These are phyloP conservation scores for Diplodia sapinea DNA, from an alignment of 2,329 filamentous ascomycete species.

Conservation along the genomic window DNA sequence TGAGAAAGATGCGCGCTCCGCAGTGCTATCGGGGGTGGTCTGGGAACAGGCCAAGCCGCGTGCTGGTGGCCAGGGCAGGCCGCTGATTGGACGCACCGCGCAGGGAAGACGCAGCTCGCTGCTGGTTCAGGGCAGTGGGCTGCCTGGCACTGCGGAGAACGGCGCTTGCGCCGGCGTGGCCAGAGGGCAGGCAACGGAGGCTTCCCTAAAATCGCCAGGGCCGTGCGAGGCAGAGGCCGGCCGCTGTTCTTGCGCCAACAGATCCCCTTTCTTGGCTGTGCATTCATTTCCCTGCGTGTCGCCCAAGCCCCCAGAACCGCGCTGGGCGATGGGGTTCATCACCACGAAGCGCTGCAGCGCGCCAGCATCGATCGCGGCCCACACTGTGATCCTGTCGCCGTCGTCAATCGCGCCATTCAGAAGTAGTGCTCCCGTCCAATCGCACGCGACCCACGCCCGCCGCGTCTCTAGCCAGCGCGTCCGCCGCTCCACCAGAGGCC, in stretches of 20 bases:
- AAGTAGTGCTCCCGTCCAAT: conserved; percentile 20
- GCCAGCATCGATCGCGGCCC: conserved; percentile 20
- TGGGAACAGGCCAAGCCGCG: conserved; percentile 20
- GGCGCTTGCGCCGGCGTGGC: conserved; percentile 20
- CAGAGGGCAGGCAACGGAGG: conserved; percentile 17
- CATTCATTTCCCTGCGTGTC: conserved; percentile 19
- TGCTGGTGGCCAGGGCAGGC: conserved; percentile 21
- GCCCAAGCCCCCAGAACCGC: neutral
- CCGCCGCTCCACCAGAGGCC: neutral
- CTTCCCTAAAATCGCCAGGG: conserved; percentile 18
- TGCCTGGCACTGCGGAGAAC: conserved; percentile 22
- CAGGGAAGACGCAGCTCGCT: conserved; percentile 18
- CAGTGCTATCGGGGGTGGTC: conserved; percentile 27
- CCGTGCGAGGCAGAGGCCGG: conserved; percentile 9
- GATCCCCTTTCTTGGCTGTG: conserved; percentile 21
- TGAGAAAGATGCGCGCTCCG: conserved; percentile 28
- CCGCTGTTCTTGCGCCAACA: conserved; percentile 18
- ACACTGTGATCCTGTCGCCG: conserved; percentile 5
- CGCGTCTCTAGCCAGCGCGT: neutral
- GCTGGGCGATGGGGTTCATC: neutral
- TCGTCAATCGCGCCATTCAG: conserved; percentile 26
- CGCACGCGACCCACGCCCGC: neutral
- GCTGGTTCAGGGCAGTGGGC: conserved; percentile 7
- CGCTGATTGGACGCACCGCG: conserved; percentile 13
- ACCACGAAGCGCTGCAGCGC: conserved; percentile 1